phyloP scores from a whole-genome alignment of 2,329 filamentous ascomycete genomes.

The Sphaerulina musiva region DNA sequence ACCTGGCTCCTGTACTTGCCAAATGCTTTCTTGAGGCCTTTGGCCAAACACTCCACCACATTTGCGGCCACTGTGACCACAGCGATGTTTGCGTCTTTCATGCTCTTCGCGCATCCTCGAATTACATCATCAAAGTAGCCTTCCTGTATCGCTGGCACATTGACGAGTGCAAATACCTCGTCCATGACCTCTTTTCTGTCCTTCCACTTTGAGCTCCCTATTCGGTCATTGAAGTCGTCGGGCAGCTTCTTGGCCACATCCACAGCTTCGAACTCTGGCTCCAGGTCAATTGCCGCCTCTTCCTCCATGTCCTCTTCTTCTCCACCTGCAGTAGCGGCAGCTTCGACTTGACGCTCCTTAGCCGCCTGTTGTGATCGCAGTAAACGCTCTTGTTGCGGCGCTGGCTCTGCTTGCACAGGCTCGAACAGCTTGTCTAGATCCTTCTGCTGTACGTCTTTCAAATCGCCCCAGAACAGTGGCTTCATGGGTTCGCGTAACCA shows the following conservation, averaged over 20 bases:
- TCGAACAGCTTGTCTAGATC: conserved; percentile 94
- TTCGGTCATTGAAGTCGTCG: conserved; percentile 70
- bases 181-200: conserved; percentile 93
- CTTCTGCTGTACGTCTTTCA: conserved; percentile 91
- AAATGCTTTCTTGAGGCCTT: conserved; percentile 72
- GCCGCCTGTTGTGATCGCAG: conserved; percentile 84
- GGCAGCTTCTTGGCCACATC: conserved; percentile 79
- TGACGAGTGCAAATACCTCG: conserved; percentile 65
- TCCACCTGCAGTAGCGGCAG: conserved; percentile 32
- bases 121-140: conserved; percentile 80
- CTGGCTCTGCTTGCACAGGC: conserved; percentile 76
- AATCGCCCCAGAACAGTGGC: conserved; percentile 89
- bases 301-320: conserved; percentile 34
- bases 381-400: conserved; percentile 84
- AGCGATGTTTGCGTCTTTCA: conserved; percentile 97
- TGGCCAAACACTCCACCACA: conserved; percentile 82
- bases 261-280: conserved; percentile 65
- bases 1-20: conserved; percentile 72
- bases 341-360: conserved; percentile 50
- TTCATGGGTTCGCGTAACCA: conserved; percentile 99
- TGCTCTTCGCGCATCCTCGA: conserved; percentile 79
- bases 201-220: conserved; percentile 95
- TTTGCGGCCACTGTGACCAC: conserved; percentile 91
- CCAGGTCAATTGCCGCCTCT: conserved; percentile 66
- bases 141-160: conserved; percentile 87